Conservation (phyloP, 2,329 filamentous ascomycete genomes). For the Calonectria henricotiae region DNA sequence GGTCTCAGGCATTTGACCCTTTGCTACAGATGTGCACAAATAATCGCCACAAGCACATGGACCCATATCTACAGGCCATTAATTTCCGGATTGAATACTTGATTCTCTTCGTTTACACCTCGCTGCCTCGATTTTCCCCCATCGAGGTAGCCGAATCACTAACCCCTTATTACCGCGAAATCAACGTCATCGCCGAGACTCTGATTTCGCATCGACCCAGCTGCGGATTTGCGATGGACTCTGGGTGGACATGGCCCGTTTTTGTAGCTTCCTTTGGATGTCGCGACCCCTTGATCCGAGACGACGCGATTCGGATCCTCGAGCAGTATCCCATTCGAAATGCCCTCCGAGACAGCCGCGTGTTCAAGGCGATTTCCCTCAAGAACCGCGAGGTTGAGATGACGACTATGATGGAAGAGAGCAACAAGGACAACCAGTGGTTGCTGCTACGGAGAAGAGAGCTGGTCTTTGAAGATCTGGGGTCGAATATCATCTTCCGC, state of each 20-base stretch:
- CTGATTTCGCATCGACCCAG: slow-evolving; percentile 57
- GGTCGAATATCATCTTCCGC: slow-evolving; percentile 58
- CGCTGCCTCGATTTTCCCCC: slow-evolving; percentile 59
- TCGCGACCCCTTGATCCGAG: slow-evolving; percentile 58
- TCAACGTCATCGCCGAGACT: slow-evolving; percentile 59
- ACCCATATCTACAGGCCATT: slow-evolving; percentile 58
- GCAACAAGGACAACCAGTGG: slow-evolving; percentile 58
- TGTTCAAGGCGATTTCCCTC: slow-evolving; percentile 60
- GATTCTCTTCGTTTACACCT: slow-evolving; percentile 60
- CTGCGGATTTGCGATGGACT: slow-evolving; percentile 65
- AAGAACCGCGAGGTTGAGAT: slow-evolving; percentile 59
- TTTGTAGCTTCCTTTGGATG: slow-evolving; percentile 62
- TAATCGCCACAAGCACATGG: slow-evolving; percentile 47
- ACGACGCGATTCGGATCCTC: slow-evolving; percentile 61
- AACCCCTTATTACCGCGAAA: slow-evolving; percentile 63
- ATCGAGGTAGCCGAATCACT: slow-evolving; percentile 58
- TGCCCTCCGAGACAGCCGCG: slow-evolving; percentile 62
- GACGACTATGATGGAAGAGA: slow-evolving; percentile 54
- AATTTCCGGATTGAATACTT: slow-evolving; percentile 63
- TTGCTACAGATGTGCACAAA: slow-evolving; percentile 53
- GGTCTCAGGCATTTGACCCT: slow-evolving; percentile 59
- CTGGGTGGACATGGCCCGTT: slow-evolving; percentile 64
- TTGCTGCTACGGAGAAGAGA: slow-evolving; percentile 59
- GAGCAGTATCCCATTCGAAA: slow-evolving; percentile 62
- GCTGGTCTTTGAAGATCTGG: slow-evolving; percentile 60